These are phyloP conservation scores for Alternaria rosae DNA, from an alignment of 2,329 filamentous ascomycete species.

Conservation along the genomic window DNA sequence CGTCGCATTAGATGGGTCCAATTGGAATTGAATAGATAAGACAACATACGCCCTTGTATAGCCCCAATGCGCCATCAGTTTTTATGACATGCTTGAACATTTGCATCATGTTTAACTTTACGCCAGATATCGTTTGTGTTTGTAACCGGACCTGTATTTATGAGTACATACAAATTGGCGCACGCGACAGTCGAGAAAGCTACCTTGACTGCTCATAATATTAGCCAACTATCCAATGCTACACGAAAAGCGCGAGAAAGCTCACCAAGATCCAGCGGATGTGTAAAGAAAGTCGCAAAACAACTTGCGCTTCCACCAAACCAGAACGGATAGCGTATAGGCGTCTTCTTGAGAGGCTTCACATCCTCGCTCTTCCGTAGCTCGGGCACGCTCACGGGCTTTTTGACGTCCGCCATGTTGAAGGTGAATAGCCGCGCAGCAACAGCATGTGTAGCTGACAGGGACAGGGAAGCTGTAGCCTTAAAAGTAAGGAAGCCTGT, in stretches of 20 bases:
- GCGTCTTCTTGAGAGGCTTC: conserved; percentile 38
- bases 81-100: conserved; percentile 85
- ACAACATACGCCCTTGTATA: conserved; percentile 78
- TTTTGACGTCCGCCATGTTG: conserved; percentile 52
- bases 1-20: not conserved
- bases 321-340: conserved; percentile 69
- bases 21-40: not conserved
- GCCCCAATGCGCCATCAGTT: conserved; percentile 75
- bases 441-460: conserved; percentile 37
- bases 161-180: conserved; percentile 23
- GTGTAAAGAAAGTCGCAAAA: conserved; percentile 88
- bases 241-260: conserved; percentile 1
- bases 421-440: not conserved
- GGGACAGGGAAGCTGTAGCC: not conserved
- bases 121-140: conserved; percentile 74
- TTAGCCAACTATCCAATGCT: conserved; percentile 36
- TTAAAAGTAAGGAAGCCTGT: conserved; percentile 17
- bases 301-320: conserved; percentile 95
- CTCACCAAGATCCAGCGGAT: conserved; percentile 90
- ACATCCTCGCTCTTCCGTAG: conserved; percentile 53
- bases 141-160: conserved; percentile 78
- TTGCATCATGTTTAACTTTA: conserved; percentile 77
- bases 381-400: conserved; percentile 41
- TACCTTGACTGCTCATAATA: conserved; percentile 54
- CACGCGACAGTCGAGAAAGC: not conserved